Conservation (phyloP, 2,329 filamentous ascomycete species). For the Neurospora crassa region DNA sequence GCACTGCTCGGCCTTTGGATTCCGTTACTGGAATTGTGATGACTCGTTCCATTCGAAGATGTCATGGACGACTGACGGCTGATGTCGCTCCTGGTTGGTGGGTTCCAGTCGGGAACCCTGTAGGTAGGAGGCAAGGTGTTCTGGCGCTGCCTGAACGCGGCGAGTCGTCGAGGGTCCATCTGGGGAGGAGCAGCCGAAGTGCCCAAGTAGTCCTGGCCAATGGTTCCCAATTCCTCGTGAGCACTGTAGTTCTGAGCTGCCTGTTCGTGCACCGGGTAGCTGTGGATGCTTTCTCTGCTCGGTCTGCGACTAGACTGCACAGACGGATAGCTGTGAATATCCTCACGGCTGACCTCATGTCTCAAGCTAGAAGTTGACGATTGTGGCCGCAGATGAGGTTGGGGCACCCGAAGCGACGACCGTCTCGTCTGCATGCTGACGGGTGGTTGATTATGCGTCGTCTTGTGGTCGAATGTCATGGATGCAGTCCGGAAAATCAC, state of each 20-base stretch:
- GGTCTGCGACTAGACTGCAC: slow-evolving; percentile 16
- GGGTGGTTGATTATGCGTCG: slow-evolving; percentile 28
- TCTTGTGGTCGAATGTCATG: slow-evolving; percentile 16
- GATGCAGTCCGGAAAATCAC: slow-evolving; percentile 19
- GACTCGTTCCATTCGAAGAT: slow-evolving; percentile 19
- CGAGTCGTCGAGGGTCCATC: slow-evolving; percentile 19
- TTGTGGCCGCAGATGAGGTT: slow-evolving; percentile 25
- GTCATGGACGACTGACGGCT: slow-evolving; percentile 16
- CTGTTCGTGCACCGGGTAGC: slow-evolving; percentile 14
- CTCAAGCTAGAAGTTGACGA: slow-evolving; percentile 24
- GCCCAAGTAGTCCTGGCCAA: not conserved
- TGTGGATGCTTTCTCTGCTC: slow-evolving; percentile 23
- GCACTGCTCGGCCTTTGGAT: slow-evolving; percentile 11
- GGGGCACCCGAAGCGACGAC: slow-evolving; percentile 24
- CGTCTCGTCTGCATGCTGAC: slow-evolving; percentile 34
- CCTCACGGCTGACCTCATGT: slow-evolving; percentile 24
- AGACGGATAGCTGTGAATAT: slow-evolving; percentile 17
- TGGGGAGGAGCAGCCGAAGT: slow-evolving; percentile 13
- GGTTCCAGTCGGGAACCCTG: slow-evolving; percentile 20
- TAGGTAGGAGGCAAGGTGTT: slow-evolving; percentile 9
- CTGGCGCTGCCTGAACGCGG: slow-evolving; percentile 15
- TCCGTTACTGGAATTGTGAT: slow-evolving; percentile 1
- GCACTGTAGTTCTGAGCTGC: slow-evolving; percentile 4
- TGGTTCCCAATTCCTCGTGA: slow-evolving; percentile 1
- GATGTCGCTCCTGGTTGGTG: slow-evolving; percentile 21